Base-by-base conservation (phyloP, 2,329 filamentous ascomycete species). In the Ceratocystis papillata region DNA sequence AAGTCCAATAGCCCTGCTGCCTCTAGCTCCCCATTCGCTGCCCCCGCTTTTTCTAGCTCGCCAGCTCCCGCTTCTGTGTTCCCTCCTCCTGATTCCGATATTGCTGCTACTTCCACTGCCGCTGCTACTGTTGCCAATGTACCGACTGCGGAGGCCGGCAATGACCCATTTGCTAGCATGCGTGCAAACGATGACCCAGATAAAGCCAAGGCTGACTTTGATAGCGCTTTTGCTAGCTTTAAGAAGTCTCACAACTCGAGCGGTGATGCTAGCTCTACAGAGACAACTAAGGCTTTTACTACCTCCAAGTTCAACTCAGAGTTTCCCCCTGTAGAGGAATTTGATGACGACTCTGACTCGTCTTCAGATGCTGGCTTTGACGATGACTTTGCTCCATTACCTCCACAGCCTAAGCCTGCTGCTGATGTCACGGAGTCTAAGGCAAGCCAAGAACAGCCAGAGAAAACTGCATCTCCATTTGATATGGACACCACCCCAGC, bases 301-400 rank as follows among this genome's bases (percentile, higher is more conserved):
- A 73, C 77, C 1, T 74, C 81, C 2, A 78, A 76, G 65, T 88
- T 89, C 71, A 82, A 86, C 72, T 81, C 84, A 25, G 94, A 97
- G 73, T 97, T 97, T 73, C 94, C 94, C 41, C 94, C 93, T 0
- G 96, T 97, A 68, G 86, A 87, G n/a, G 90, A 93, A 73, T 77
- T 96, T 67, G 87, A 89, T 69, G 87, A 89, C 22, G 87, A 95
- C n/a, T 92, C 88, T 37, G 90, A 95, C 67, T 87, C 87, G 37
- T 87, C 86, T 65, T 88, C 84, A 68, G 89, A 90, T 61, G 83
- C 83, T 62, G 90, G 92, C 0, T 97, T 97, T 73, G 93, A 95
- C 62, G 94, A 99, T 73, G 87, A 96, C 74, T 97, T 97, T 73
- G 87, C 88, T 0, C 85, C 89, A 15, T 81, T 83, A 1, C 81